These are phyloP conservation scores for Rhododendron griersonianum DNA, from an alignment of 148 eudicot genomes.

Conservation along the genomic window DNA sequence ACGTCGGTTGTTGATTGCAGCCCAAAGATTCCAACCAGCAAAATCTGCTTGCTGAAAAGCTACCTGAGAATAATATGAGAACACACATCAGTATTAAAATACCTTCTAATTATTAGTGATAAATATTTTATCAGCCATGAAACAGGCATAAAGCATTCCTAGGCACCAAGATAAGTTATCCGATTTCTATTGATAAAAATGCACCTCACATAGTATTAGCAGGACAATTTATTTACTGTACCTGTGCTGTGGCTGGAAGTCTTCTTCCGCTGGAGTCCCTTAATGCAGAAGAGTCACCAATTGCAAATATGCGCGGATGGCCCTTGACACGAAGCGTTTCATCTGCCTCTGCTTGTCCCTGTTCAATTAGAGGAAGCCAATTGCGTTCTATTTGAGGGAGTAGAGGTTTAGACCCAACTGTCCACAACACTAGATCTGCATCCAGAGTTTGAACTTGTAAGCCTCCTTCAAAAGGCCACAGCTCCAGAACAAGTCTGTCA, in stretches of 20 bases:
- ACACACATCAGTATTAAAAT: not conserved
- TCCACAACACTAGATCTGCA: constrained; percentile 95
- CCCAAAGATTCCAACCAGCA: constrained; percentile 98
- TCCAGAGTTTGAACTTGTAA: constrained; percentile 53
- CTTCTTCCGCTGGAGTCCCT: constrained; percentile 76
- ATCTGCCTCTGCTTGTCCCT: constrained; percentile 91
- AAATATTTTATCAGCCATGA: not conserved
- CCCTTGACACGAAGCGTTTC: constrained; percentile 97
- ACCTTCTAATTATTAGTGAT: not conserved
- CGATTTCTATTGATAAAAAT: not conserved
- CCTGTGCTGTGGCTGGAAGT: constrained; percentile 98
- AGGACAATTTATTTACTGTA: constrained; percentile 15
- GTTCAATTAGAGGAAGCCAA: constrained; percentile 74
- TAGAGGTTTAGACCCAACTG: constrained; percentile 81
- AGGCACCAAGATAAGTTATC: not conserved
- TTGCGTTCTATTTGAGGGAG: constrained; percentile 64
- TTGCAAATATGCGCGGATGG: constrained; percentile 84
- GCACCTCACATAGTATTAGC: not conserved
- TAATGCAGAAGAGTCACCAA: constrained; percentile 85
- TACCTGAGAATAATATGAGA: constrained; percentile 46
- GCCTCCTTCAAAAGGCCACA: constrained; percentile 75
- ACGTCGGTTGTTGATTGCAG: constrained; percentile 88
- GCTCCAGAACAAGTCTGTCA: constrained; percentile 55
- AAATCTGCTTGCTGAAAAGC: constrained; percentile 99
- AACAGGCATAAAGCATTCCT: not conserved